Evolutionary conservation across 495 filamentous ascomycete species (phyloP).

Genomic region (Cercophora newfieldiana): DNA sequence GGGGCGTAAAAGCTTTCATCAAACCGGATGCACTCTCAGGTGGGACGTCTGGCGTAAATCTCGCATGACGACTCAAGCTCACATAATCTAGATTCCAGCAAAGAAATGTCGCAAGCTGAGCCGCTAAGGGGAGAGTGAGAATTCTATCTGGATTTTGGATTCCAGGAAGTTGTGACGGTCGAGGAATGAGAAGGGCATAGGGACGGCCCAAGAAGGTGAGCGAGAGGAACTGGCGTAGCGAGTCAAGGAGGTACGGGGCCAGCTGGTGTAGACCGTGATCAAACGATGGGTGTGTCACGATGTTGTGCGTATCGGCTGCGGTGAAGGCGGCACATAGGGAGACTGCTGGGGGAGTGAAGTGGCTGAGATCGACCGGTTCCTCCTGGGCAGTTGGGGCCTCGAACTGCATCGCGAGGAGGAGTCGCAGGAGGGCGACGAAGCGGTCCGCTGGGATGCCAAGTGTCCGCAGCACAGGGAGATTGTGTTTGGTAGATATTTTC

Average conservation of each 20-base stretch:
- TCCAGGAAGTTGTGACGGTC: background rate
- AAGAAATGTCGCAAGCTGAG: slow-evolving; percentile 25
- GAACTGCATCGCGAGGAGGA: slow-evolving; percentile 25
- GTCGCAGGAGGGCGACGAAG: slow-evolving; percentile 22
- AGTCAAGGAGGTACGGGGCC: slow-evolving; percentile 34
- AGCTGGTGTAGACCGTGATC: slow-evolving; percentile 38
- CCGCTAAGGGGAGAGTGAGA: slow-evolving; percentile 19
- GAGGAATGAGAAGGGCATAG: background rate
- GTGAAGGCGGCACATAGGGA: slow-evolving; percentile 23
- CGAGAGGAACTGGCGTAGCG: slow-evolving; percentile 25
- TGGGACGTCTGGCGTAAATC: background rate
- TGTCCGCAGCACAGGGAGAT: slow-evolving; percentile 14
- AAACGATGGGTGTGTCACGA: slow-evolving; percentile 37
- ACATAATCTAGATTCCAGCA: background rate
- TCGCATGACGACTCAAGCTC: background rate
- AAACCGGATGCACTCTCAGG: background rate
- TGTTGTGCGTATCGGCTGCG: background rate
- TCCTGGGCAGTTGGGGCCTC: background rate
- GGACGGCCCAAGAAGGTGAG: slow-evolving; percentile 15
- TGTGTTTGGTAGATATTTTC: slow-evolving; percentile 18
- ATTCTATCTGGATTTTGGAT: background rate
- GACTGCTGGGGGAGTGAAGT: slow-evolving; percentile 23
- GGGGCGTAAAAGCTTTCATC: background rate
- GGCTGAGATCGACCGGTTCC: background rate
- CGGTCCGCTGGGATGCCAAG: slow-evolving; percentile 26